Evolutionary conservation across 257 asterid species (phyloP).

Genomic region (Gentiana macrophylla): DNA sequence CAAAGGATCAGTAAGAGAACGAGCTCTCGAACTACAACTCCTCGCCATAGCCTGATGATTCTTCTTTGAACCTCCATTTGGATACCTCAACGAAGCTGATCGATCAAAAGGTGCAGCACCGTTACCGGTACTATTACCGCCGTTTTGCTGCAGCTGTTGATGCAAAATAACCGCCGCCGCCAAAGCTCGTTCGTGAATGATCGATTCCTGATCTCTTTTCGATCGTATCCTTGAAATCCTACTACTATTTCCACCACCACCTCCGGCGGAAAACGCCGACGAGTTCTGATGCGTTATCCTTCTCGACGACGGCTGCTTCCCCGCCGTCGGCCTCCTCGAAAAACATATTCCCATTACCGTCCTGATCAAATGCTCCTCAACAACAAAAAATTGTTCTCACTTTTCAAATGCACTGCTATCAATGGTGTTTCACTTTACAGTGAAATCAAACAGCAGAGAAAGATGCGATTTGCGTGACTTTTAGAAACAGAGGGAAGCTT

Average conservation of each 20-base stretch:
- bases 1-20: conserved; percentile 88
- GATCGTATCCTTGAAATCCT: conserved; percentile 71
- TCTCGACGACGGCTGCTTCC: conserved; percentile 36
- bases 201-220: conserved; percentile 56
- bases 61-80: conserved; percentile 21
- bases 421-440: no score
- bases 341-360: conserved; percentile 62
- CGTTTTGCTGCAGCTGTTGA: conserved; percentile 65
- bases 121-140: conserved; percentile 7
- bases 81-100: conserved; percentile 77
- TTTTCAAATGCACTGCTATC: no score
- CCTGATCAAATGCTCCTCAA: no score
- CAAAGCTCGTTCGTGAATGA: conserved; percentile 69
- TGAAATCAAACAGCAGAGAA: no score
- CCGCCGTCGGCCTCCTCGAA: conserved; percentile 53
- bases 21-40: conserved; percentile 81
- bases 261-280: conserved; percentile 32
- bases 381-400: no score
- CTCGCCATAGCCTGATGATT: conserved; percentile 42
- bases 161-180: conserved; percentile 94
- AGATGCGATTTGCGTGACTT: no score
- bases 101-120: conserved; percentile 52
- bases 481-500: no score
- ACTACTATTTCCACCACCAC: conserved; percentile 45
- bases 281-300: conserved; percentile 38